Conservation (phyloP, 75 land plant species). For the Azolla pinnata region DNA sequence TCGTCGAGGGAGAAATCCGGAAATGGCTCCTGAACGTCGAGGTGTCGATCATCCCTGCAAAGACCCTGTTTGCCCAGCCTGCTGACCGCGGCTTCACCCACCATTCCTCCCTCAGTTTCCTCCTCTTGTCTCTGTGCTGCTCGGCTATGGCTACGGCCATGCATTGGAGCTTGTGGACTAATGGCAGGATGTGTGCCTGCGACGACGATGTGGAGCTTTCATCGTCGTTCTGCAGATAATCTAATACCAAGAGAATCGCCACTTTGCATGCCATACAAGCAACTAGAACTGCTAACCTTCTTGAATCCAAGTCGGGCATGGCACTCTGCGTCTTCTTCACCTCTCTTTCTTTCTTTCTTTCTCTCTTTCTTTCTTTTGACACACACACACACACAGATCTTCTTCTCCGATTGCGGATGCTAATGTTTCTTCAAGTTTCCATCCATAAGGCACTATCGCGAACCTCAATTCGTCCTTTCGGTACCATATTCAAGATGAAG, state of each 20-base stretch:
- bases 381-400: too few species aligned
- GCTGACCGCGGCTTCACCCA: conserved; percentile 2
- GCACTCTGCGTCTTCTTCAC: neutral
- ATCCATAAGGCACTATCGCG: too few species aligned
- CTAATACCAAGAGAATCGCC: conserved; percentile 11
- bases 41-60: conserved; percentile 8
- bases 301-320: conserved; percentile 15
- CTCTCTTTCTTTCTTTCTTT: too few species aligned
- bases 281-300: conserved; percentile 8
- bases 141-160: conserved; percentile 3
- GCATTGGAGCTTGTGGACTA: conserved; percentile 3
- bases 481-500: too few species aligned
- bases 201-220: conserved; percentile 1
- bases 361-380: too few species aligned
- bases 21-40: conserved; percentile 29
- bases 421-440: too few species aligned
- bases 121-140: conserved; percentile 2
- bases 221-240: conserved; percentile 4
- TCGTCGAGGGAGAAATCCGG: conserved; percentile 45
- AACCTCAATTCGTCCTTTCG: too few species aligned
- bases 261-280: conserved; percentile 19
- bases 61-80: neutral
- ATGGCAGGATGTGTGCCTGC: conserved; percentile 3
- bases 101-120: conserved; percentile 6
- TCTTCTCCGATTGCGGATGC: too few species aligned